These are phyloP conservation scores for Mortierella claussenii DNA, from an alignment of 192 early-diverging fungal genomes.

Conservation along the genomic window DNA sequence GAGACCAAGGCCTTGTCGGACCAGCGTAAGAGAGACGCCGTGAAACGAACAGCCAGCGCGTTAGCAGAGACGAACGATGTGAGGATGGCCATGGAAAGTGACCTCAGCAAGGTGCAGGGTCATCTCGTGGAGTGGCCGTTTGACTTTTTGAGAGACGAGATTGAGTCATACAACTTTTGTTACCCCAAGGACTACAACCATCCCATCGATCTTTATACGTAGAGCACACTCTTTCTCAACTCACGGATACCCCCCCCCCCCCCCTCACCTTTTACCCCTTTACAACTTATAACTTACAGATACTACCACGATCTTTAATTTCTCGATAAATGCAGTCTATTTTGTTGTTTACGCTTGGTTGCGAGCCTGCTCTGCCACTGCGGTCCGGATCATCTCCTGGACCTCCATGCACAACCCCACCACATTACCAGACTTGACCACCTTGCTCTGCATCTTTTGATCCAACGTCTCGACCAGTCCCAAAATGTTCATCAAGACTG, in stretches of 20 bases:
- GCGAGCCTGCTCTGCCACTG: conserved; percentile 19
- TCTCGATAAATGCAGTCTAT: too few relatives aligned
- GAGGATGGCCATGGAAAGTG: conserved; percentile 32
- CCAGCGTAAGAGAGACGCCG: not conserved
- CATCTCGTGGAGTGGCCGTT: conserved; percentile 66
- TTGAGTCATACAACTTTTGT: conserved; percentile 50
- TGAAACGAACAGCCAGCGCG: conserved; percentile 48
- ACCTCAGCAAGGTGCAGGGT: conserved; percentile 56
- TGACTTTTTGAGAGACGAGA: conserved; percentile 62
- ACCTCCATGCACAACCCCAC: conserved; percentile 36
- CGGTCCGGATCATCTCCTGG: conserved; percentile 45
- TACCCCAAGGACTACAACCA: conserved; percentile 53
- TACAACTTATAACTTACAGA: too few relatives aligned
- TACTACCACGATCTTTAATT: too few relatives aligned
- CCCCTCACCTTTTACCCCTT: too few relatives aligned
- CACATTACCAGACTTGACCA: conserved; percentile 21
- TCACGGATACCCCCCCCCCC: too few relatives aligned
- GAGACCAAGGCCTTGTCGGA: not conserved
- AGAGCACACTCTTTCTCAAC: conserved; percentile 12
- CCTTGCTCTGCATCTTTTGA: conserved; percentile 15
- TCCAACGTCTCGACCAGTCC: conserved; percentile 25
- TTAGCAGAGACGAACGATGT: conserved; percentile 23
- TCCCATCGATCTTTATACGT: conserved; percentile 52
- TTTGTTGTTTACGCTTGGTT: not conserved
- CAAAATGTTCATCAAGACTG: conserved; percentile 38